Base-by-base conservation (phyloP, 2,329 filamentous ascomycete species). In the Cucurbitaria berberidis region DNA sequence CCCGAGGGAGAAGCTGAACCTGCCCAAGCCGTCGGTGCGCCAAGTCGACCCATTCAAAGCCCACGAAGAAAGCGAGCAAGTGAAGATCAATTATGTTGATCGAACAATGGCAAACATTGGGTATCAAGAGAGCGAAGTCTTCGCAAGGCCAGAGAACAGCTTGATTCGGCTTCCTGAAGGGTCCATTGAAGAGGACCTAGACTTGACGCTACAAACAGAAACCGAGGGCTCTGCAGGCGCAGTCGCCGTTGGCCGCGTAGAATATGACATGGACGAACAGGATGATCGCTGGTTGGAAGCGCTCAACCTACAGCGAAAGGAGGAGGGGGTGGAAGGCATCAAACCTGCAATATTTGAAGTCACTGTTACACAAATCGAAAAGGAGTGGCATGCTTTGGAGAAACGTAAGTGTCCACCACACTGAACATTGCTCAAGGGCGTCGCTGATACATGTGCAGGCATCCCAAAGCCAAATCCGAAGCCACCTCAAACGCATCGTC, bases 261-360 rank as follows among this genome's bases (percentile, higher is more conserved):
- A 99, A 73, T 99, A 99, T 73, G 95, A 99, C 74, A 99, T 99
- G 95, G 95, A 99, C 70, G 95, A 99, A 76, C 95, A 99, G 70
- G 95, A 99, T 73, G 92, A 96, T 63, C 91, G 93, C 78, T 99
- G 95, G 95, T 80, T 99, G 22, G 89, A 95, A 64, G 85, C 86
- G 34, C 86, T 93, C 71, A 99, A 99, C 67, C 78, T 80, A 11
- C 86, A 89, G 66, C 86, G 95, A 52, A 90, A 87, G 70, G 82
- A 84, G 21, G 85, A 89, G 62, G 86, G 88, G 40, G 85, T 91
- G 19, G 91, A 96, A 63, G 82, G 87, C 2, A 95, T 99, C 66
- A 96, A 93, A 43, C 90, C 93, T 18, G 93, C 96, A 58, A 86
- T 97, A 45, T 97, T 99, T 68, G 95, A 99, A 74, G 96, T 98